phyloP scores from a whole-genome alignment of 495 filamentous ascomycete species.

The Neurospora tetrasperma region DNA sequence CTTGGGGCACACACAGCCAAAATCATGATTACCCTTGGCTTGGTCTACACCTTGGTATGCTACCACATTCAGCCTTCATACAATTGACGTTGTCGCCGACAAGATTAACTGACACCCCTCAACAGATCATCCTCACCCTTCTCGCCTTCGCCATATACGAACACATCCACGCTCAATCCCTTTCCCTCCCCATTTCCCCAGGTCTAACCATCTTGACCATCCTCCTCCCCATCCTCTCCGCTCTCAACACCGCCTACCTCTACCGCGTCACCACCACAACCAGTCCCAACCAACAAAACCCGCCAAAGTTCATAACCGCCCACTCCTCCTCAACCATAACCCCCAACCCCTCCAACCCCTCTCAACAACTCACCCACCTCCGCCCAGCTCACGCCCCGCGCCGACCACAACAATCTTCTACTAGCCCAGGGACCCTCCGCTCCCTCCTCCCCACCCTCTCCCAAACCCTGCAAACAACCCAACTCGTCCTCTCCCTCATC shows the following conservation, averaged over 20 bases:
- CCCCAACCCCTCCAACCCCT: slow-evolving; percentile 25
- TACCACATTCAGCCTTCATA: neutral
- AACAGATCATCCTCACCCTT: slow-evolving; percentile 16
- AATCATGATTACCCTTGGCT: slow-evolving; percentile 2
- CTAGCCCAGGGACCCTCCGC: slow-evolving; percentile 17
- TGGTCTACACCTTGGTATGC: slow-evolving; percentile 6
- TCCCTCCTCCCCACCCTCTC: slow-evolving; percentile 23
- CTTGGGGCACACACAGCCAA: neutral
- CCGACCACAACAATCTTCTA: slow-evolving; percentile 35
- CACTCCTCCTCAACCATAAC: slow-evolving; percentile 17
- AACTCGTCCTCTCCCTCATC: slow-evolving; percentile 19
- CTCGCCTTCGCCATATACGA: slow-evolving; percentile 31
- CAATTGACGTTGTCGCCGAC: neutral
- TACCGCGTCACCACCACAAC: slow-evolving; percentile 7
- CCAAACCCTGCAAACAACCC: slow-evolving; percentile 33
- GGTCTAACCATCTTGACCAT: slow-evolving; percentile 38
- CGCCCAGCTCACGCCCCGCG: slow-evolving; percentile 28
- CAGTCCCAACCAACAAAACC: neutral
- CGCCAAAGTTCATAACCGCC: neutral
- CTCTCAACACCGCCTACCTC: slow-evolving; percentile 23
- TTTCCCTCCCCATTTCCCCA: slow-evolving; percentile 43
- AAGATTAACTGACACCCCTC: neutral
- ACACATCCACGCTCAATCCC: slow-evolving; percentile 33
- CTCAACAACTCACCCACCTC: slow-evolving; percentile 22
- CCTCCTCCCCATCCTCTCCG: slow-evolving; percentile 41